These are phyloP conservation scores for Earliella scabrosa DNA, from an alignment of 1,284 basidiomycete species.

Conservation along the genomic window DNA sequence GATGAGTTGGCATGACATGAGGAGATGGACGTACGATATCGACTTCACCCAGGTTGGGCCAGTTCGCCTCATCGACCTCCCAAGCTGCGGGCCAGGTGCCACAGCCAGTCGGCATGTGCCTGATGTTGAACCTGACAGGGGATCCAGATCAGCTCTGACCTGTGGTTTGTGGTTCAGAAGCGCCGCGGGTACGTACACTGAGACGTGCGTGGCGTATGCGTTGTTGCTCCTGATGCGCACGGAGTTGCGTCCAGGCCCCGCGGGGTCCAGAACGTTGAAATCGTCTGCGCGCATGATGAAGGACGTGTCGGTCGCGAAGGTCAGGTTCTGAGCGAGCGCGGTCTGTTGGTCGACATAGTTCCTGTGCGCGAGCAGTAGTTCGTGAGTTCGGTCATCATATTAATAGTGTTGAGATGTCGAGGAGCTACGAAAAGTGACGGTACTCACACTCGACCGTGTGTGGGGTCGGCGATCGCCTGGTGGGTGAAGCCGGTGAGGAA, in stretches of 20 bases:
- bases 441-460: conserved; percentile 64
- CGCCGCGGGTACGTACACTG: conserved; percentile 48
- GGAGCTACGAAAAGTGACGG: background rate
- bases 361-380: conserved; percentile 22
- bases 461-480: conserved; percentile 60
- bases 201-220: conserved; percentile 56
- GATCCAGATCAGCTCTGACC: background rate
- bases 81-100: conserved; percentile 63
- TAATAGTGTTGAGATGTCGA: background rate
- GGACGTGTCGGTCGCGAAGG: conserved; percentile 35
- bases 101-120: conserved; percentile 67
- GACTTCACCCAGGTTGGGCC: conserved; percentile 40
- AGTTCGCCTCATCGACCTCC: conserved; percentile 46
- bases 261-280: conserved; percentile 46
- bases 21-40: conserved; percentile 35
- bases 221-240: conserved; percentile 59
- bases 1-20: background rate
- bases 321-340: conserved; percentile 37
- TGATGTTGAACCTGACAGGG: conserved; percentile 47
- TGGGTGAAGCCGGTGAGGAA: conserved; percentile 57
- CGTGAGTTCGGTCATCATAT: background rate
- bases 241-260: conserved; percentile 61
- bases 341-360: conserved; percentile 41
- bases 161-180: background rate
- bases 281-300: conserved; percentile 54